phyloP scores from a whole-genome alignment of 2,329 filamentous ascomycete species.

The Fusarium pseudocircinatum region DNA sequence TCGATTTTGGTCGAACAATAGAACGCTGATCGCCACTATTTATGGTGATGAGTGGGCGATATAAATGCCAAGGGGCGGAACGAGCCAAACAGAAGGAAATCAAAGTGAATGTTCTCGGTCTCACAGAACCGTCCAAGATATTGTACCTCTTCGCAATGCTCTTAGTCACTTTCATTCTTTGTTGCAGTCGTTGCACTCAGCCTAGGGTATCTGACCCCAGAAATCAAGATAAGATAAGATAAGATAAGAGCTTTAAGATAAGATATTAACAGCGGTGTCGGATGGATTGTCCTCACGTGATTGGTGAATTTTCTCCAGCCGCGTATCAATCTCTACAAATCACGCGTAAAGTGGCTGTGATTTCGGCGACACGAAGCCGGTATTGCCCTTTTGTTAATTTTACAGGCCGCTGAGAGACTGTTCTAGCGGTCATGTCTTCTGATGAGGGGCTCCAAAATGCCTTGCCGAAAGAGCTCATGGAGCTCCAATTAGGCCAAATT shows the following conservation, averaged over 20 bases:
- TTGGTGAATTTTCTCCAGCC: neutral
- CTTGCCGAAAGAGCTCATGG: slow-evolving; percentile 56
- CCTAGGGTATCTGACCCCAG: neutral
- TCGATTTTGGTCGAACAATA: neutral
- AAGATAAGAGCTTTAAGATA: neutral
- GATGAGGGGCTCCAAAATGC: neutral
- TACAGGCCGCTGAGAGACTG: accelerated
- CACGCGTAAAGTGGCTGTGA: neutral
- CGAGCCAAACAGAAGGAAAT: accelerated
- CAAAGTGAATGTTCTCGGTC: accelerated
- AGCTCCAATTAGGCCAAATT: slow-evolving; percentile 58
- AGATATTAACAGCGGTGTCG: neutral
- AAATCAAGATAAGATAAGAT: neutral
- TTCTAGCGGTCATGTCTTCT: neutral
- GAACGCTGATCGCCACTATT: accelerated
- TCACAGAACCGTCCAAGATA: neutral
- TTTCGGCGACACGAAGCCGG: too few relatives aligned
- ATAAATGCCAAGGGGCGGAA: neutral
- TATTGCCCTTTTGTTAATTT: accelerated
- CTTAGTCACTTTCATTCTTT: neutral
- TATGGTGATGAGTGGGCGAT: accelerated
- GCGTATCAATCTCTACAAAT: neutral
- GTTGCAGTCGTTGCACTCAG: neutral
- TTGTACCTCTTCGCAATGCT: too few relatives aligned
- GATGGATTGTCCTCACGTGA: neutral